Evolutionary conservation across 108 stramenopile species (phyloP).

Genomic region (Nannochloropsis oceanica): DNA sequence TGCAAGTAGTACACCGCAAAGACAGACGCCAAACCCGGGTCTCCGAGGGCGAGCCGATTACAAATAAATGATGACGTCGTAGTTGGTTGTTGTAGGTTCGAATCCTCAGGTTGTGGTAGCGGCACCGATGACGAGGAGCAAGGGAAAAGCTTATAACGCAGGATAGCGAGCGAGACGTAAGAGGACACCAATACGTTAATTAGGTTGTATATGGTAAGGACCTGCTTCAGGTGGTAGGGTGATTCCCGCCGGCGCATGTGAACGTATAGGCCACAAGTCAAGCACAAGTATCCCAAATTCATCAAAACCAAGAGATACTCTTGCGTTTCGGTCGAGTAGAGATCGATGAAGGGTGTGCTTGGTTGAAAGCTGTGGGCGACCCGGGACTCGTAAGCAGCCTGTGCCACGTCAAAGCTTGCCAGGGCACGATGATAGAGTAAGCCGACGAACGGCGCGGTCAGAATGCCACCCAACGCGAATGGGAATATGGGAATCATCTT

Average conservation of each 20-base stretch:
- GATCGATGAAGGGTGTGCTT: constrained; percentile 8
- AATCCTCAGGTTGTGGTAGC: not conserved
- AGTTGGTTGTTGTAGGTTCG: not conserved
- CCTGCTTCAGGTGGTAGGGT: not conserved
- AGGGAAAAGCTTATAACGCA: not conserved
- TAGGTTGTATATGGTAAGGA: not conserved
- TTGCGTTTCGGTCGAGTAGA: constrained; percentile 2
- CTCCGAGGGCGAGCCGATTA: constrained; percentile 2
- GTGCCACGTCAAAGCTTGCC: constrained; percentile 15
- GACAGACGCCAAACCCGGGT: constrained; percentile 7
- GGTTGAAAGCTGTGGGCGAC: constrained; percentile 7
- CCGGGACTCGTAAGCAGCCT: not conserved
- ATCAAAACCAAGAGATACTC: constrained; percentile 3
- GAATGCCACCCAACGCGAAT: not conserved
- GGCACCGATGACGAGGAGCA: not conserved
- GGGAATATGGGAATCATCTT: not conserved
- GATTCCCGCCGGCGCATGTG: constrained; percentile 5
- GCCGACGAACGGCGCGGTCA: not conserved
- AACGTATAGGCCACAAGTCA: constrained; percentile 5
- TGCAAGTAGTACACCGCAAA: constrained; percentile 19
- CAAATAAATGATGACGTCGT: constrained; percentile 2
- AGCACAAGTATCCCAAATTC: constrained; percentile 4
- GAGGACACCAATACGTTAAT: not conserved
- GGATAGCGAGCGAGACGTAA: constrained; percentile 4
- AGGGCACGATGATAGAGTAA: not conserved